Percentiles rank a stretch among this genome's conserved stretches.
phyloP scores from a whole-genome alignment of 257 asterid species.

The Pogostemon cablin region DNA sequence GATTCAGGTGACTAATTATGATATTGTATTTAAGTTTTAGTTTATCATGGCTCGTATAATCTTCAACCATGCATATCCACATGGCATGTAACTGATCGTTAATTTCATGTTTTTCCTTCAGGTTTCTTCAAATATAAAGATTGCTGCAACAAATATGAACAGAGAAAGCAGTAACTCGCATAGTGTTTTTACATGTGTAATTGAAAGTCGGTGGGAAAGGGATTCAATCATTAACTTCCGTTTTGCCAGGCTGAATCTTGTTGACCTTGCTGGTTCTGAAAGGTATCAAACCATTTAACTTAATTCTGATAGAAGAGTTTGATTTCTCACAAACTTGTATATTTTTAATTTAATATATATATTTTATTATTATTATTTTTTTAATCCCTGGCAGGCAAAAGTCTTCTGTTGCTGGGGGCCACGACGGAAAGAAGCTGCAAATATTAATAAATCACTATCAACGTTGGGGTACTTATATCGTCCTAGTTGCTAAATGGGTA shows the following conservation, averaged over 20 bases:
- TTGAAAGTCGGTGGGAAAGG: slow-evolving; percentile 95
- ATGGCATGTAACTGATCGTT: slow-evolving; percentile 23
- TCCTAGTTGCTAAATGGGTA: slow-evolving; percentile 18
- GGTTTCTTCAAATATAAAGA: slow-evolving; percentile 92
- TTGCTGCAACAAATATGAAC: slow-evolving; percentile 97
- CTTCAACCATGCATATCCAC: slow-evolving; percentile 17
- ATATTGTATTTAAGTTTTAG: not conserved
- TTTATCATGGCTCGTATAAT: slow-evolving; percentile 22
- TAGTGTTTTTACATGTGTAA: slow-evolving; percentile 95
- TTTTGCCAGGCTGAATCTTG: slow-evolving; percentile 92
- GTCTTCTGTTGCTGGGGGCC: slow-evolving; percentile 98
- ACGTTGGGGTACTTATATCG: slow-evolving; percentile 73
- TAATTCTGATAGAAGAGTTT: not conserved
- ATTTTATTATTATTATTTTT: slow-evolving; percentile 26
- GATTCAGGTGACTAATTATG: slow-evolving; percentile 63
- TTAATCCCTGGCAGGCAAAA: slow-evolving; percentile 67
- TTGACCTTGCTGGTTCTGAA: slow-evolving; percentile 99
- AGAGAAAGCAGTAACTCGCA: slow-evolving; percentile 99
- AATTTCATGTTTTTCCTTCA: slow-evolving; percentile 36
- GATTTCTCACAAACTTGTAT: slow-evolving; percentile 3
- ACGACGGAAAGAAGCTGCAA: slow-evolving; percentile 97
- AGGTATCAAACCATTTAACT: slow-evolving; percentile 51
- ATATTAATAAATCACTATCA: slow-evolving; percentile 85
- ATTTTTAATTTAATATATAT: not conserved
- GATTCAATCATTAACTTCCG: slow-evolving; percentile 86